Evolutionary conservation across 495 filamentous ascomycete genomes (phyloP), one percentile per base, ranked within the genome.

Genomic region (Xylaria bambusicola): DNA sequence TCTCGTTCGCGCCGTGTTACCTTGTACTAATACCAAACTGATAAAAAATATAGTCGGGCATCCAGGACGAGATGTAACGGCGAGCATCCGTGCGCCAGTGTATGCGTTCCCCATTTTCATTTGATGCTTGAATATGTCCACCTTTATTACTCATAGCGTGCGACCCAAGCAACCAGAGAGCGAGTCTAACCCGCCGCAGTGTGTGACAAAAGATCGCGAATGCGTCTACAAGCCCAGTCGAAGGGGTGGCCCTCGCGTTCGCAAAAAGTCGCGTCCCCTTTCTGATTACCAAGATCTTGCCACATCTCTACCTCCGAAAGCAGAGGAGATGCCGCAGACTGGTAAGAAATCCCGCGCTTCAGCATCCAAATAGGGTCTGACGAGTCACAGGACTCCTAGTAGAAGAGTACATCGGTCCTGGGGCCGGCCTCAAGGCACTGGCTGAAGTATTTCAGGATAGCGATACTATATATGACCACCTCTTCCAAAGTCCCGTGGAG

Each of bases 41-140:
- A n/a, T n/a, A 40, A 45, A 61, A 57, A 59, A 61, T 64, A 50
- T 64, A 84, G 83, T 69, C 82, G 82, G 62, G 76, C 80, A 41
- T 84, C 82, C 17, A 72, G 82, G 58, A 84, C 79, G 52, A 77
- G 82, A 62, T 86, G 83, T 68, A 81, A 83, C 67, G 82, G 82
- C 40, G 77, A 83, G 58, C 75, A 77, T 61, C 78, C 80, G 26
- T 85, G 82, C 65, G 71, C 75, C 23, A 85, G 81, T 70, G 83
- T 85, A 77, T 55, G 79, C 76, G 33, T 55, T 61, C 58, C 38
- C 62, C 31, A 6, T 40, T 59, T 23, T 29, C 23, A 6, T 47
- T 46, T 26, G 46, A 41, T 36, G 17, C 38, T 20, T 45, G 27
- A 23, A 23, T 26, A n/a, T 42, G 49, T 41, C 49, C 40, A 23